Evolutionary conservation across 345 rosid species (phyloP).

Genomic region (Raphanus raphanistrum): DNA sequence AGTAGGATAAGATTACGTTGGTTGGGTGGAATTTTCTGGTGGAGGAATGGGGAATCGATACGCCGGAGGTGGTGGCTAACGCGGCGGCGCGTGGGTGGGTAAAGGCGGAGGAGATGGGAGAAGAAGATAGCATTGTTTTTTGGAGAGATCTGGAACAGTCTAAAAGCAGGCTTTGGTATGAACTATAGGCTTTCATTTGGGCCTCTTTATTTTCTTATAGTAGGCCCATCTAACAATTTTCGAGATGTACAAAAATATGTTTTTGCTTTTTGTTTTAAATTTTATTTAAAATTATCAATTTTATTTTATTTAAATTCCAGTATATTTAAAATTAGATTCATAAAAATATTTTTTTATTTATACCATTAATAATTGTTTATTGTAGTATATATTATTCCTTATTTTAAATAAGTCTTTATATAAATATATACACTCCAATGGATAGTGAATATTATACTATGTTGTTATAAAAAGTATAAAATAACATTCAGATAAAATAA

Average conservation of each 20-base stretch:
- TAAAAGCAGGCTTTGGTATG: conserved; percentile 21
- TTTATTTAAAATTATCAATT: no score
- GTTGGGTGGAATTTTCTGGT: conserved; percentile 1
- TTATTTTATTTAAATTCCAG: no score
- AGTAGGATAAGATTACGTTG: neutral
- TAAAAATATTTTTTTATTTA: no score
- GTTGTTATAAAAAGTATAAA: neutral
- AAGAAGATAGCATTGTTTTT: conserved; percentile 46
- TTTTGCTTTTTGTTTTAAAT: neutral
- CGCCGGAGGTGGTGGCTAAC: conserved; percentile 14
- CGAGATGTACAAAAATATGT: neutral
- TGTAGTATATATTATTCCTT: no score
- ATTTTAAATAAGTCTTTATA: no score
- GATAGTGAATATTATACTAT: neutral
- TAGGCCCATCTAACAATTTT: neutral
- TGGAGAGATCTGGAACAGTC: conserved; percentile 4
- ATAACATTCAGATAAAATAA: neutral
- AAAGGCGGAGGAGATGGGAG: conserved; percentile 28
- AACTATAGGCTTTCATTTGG: conserved; percentile 34
- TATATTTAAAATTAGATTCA: no score
- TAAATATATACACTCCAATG: no score
- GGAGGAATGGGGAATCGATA: neutral
- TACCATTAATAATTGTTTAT: no score
- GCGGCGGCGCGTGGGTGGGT: conserved; percentile 33
- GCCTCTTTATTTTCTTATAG: conserved; percentile 16